Percentiles rank a stretch among this genome's conserved stretches.
These are phyloP conservation scores for Pseudogymnoascus sp. DNA, from an alignment of 2,329 filamentous ascomycete species.

Conservation along the genomic window DNA sequence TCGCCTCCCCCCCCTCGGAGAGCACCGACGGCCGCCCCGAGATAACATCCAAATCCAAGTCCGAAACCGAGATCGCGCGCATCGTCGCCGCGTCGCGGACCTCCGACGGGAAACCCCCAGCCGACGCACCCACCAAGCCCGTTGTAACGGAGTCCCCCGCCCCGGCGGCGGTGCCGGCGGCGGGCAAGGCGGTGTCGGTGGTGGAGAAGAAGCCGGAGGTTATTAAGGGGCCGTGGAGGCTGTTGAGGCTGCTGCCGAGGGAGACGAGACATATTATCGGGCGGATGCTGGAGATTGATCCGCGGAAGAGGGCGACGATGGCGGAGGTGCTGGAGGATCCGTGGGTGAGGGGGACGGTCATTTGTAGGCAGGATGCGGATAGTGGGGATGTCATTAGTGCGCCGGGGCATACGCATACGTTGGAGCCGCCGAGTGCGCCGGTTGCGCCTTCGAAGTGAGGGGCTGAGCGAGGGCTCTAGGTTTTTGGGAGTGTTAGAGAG, in stretches of 20 bases:
- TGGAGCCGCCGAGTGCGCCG: slow-evolving; percentile 61
- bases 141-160: too few relatives aligned
- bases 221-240: slow-evolving; percentile 86
- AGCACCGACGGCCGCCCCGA: slow-evolving; percentile 38
- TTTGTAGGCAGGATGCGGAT: slow-evolving; percentile 77
- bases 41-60: slow-evolving; percentile 21
- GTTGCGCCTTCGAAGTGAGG: slow-evolving; percentile 24
- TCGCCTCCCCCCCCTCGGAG: slow-evolving; percentile 76
- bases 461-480: background rate
- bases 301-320: slow-evolving; percentile 74
- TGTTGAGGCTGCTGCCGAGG: slow-evolving; percentile 77
- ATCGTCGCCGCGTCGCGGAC: background rate
- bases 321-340: slow-evolving; percentile 79
- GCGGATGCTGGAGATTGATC: slow-evolving; percentile 85
- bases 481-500: background rate
- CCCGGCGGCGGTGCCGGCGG: background rate
- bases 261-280: slow-evolving; percentile 87
- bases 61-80: slow-evolving; percentile 4
- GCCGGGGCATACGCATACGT: slow-evolving; percentile 72
- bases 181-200: slow-evolving; percentile 1
- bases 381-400: slow-evolving; percentile 64
- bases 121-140: background rate
- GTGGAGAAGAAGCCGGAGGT: slow-evolving; percentile 58
- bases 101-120: background rate
- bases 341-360: slow-evolving; percentile 80